Percentiles rank a stretch among this genome's conserved stretches.
Evolutionary conservation across 352 stramenopile species (phyloP).

Genomic region (Pythium apleroticum): DNA sequence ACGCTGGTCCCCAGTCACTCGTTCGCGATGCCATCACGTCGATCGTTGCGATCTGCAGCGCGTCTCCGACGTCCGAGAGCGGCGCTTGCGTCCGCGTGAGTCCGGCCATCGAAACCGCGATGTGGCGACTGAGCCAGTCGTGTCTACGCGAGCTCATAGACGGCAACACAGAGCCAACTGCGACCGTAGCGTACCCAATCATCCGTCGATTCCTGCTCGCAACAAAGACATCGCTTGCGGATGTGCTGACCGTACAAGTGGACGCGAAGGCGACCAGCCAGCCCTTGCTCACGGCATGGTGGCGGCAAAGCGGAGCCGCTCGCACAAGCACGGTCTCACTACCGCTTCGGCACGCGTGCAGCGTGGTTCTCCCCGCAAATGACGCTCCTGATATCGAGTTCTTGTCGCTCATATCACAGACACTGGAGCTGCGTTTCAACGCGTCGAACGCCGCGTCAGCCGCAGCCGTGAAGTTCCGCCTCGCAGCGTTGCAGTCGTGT

Average conservation of each 20-base stretch:
- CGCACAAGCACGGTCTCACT: not conserved
- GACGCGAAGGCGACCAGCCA: not conserved
- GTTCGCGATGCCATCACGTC: not conserved
- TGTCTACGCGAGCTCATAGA: conserved; percentile 26
- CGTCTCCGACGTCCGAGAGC: not conserved
- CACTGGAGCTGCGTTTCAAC: conserved; percentile 49
- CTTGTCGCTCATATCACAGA: conserved; percentile 31
- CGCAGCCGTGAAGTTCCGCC: conserved; percentile 39
- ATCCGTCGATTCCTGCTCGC: conserved; percentile 1
- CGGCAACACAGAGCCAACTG: too few relatives aligned
- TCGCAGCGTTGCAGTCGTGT: conserved; percentile 38
- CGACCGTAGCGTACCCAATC: not conserved
- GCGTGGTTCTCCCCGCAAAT: not conserved
- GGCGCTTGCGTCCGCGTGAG: not conserved
- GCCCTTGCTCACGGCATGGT: conserved; percentile 9
- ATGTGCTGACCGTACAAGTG: not conserved
- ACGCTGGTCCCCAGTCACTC: not conserved
- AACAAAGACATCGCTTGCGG: not conserved
- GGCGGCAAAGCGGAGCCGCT: not conserved
- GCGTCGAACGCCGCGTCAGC: conserved; percentile 33
- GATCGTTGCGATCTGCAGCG: conserved; percentile 5
- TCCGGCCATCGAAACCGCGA: conserved; percentile 16
- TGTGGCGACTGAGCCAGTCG: conserved; percentile 36
- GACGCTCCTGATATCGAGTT: conserved; percentile 6
- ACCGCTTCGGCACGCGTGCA: not conserved